Base-by-base conservation (phyloP, 1,284 basidiomycete species). In the Heterobasidion irregulare region DNA sequence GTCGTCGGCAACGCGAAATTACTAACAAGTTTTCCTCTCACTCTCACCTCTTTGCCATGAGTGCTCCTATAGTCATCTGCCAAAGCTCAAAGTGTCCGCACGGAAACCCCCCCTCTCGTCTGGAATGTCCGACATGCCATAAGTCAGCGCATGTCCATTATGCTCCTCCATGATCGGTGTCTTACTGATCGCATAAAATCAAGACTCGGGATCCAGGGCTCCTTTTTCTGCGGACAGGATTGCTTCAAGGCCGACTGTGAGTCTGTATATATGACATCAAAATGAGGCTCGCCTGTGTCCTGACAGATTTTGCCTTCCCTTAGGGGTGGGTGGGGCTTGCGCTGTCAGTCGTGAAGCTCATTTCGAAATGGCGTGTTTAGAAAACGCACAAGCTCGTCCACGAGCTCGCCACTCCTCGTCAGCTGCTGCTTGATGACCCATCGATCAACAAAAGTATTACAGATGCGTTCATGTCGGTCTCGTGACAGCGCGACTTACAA, bases 201-300 rank as follows among this genome's bases (percentile, higher is more conserved):
- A 59, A 92, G 89, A 68, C 75, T 92, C 44, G 88, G 87, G 52
- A 87, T 92, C 63, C 77, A 78, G 56, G 89, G 89, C 13, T 92
- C 89, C 34, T 89, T 87, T 67, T 93, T 91, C 69, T 93, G 90
- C 59, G 81, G 82, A 13, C 90, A 93, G 66, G 86, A 88, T 56
- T 93, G 90, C 72, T 92, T 93, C 78, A 93, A 92, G 68, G 75
- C 82, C 50, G 83, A 79, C 66, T 92, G 90, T 91, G 68, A 74
- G 87, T 53, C 53, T 38, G 35, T 15, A 26, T 52, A 50, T n/a
- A 4, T 18, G 56, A 26, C 35, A 52, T 50, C 50, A 52, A 54
- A 19, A 45, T 53, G 49, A 50, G 50, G 44, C 53, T 56, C 33
- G 52, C 45, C 38, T 33, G 47, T 35, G 32, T 18, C 26, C 26